Conservation (phyloP, 2,329 filamentous ascomycete species). For the Ceratocystis diversiconidia region DNA sequence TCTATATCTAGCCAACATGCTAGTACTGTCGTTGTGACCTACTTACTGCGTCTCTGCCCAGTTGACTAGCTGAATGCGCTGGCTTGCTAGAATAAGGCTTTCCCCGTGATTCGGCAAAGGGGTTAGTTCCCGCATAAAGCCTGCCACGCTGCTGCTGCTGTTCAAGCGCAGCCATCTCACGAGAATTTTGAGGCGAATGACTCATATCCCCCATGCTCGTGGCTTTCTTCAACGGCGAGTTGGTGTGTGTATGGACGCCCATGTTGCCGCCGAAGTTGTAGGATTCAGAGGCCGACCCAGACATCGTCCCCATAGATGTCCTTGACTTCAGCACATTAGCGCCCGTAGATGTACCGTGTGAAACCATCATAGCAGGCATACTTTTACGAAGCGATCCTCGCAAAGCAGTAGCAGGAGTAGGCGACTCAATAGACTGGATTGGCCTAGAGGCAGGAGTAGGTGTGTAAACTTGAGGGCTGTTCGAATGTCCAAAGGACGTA, state of each 20-base stretch:
- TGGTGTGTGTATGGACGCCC: conserved; percentile 65
- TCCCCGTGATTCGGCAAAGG: conserved; percentile 10
- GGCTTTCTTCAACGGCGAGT: conserved; percentile 71
- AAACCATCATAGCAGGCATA: conserved; percentile 8
- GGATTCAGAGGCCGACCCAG: conserved; percentile 18
- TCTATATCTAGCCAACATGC: no score
- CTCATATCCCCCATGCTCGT: conserved; percentile 43
- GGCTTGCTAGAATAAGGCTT: neutral
- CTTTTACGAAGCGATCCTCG: conserved; percentile 12
- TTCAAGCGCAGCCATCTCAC: conserved; percentile 47
- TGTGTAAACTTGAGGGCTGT: conserved; percentile 30
- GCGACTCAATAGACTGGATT: conserved; percentile 10
- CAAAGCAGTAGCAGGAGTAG: neutral
- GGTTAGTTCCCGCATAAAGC: neutral
- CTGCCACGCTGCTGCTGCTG: conserved; percentile 25
- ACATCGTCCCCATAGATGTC: conserved; percentile 1
- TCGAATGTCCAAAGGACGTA: conserved; percentile 24
- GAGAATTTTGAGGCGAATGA: conserved; percentile 41
- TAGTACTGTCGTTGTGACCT: no score
- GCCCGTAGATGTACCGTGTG: conserved; percentile 11
- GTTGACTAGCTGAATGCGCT: no score
- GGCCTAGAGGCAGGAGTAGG: conserved; percentile 17
- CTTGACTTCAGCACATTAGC: conserved; percentile 1
- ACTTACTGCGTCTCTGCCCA: no score
- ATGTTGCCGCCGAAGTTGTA: conserved; percentile 53